Evolutionary conservation across 148 eudicot species (phyloP), one percentile per base, ranked within the genome.

Genomic region (Gaultheria prostrata): DNA sequence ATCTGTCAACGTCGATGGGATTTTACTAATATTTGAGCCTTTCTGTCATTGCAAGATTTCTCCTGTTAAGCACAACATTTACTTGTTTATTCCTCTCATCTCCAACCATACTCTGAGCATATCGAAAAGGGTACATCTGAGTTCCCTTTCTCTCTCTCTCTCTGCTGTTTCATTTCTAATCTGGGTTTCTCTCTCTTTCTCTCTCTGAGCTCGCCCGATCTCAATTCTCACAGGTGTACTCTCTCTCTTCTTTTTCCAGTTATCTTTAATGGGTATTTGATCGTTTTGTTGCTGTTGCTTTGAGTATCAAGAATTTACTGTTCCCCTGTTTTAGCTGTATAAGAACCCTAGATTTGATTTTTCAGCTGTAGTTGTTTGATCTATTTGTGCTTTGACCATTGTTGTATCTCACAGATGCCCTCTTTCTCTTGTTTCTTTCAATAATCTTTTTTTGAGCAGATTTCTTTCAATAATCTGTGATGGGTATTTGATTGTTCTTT

Each of bases 141-240:
- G 24, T 61, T 6, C 59, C 46, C 45, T 48, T 46, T 45, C 53
- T 43, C 73, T 80, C 45, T 48, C 26, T 45, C 53, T 43, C 73
- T 80, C 9, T 50, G 43, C 59, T 57, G 17, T 43, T 9, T 57
- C 73, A 3, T n/a, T 76, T 43, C 73, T 74, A 75, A 83, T 79
- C 80, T 80, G 79, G 65, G 10, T 70, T 63, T 87, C 76, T 48
- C 77, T 72, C 76, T 71, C 48, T 35, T 21, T 32, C 83, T 78
- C 81, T 72, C 8, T 21, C 14, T 39, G 17, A 75, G 79, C 87
- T 81, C 50, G 28, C 43, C 7, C n/a, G 76, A 84, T 88, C 82
- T n/a, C n/a, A n/a, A n/a, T n/a, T n/a, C n/a, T 74, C 70, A 50
- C 61, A 83, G 82, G 90, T 86, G 75, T 76, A 14, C 35, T 59